Evolutionary conservation across 257 asterid genomes (phyloP).

Genomic region (Lithospermum erythrorhizon): DNA sequence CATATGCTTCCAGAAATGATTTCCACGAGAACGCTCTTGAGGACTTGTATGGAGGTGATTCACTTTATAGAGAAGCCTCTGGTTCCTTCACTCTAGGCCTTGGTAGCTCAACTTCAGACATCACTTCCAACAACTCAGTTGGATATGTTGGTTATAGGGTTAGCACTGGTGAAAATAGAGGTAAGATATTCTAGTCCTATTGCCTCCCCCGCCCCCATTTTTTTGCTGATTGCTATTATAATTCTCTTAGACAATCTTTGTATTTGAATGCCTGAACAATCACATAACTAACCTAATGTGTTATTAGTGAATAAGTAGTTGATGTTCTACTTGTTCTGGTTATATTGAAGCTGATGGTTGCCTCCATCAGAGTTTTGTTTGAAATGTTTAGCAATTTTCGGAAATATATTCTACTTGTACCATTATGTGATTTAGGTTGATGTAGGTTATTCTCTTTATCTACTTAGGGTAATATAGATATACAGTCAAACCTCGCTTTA

Average conservation of each 20-base stretch:
- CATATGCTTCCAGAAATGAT: slow-evolving; percentile 29
- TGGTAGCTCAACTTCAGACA: slow-evolving; percentile 33
- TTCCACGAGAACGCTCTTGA: slow-evolving; percentile 31
- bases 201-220: neutral
- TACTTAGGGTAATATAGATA: neutral
- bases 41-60: slow-evolving; percentile 29
- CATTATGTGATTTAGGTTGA: no score
- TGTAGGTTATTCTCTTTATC: no score
- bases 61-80: slow-evolving; percentile 34
- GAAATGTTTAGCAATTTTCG: neutral
- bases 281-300: no score
- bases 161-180: slow-evolving; percentile 59
- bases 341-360: neutral
- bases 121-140: slow-evolving; percentile 32
- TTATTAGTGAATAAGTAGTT: neutral
- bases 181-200: slow-evolving; percentile 20
- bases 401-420: neutral
- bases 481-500: neutral
- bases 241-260: neutral
- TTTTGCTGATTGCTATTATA: neutral
- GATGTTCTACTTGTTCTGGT: neutral
- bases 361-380: neutral
- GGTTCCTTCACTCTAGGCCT: slow-evolving; percentile 38
- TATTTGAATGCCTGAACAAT: neutral
- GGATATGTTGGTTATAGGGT: slow-evolving; percentile 49